These are phyloP conservation scores for Corchorus capsularis DNA, from an alignment of 345 rosid genomes.

Conservation along the genomic window DNA sequence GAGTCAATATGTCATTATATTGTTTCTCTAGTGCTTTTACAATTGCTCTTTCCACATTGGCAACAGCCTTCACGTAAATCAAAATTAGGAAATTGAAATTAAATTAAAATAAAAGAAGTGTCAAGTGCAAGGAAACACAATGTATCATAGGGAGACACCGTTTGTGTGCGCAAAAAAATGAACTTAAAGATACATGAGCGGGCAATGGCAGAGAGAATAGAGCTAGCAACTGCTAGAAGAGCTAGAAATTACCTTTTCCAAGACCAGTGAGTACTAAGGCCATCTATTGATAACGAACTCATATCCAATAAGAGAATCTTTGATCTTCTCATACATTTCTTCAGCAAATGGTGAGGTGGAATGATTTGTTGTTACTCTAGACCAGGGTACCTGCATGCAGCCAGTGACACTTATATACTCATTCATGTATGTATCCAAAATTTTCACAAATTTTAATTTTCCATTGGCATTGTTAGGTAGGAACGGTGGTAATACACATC, in stretches of 20 bases:
- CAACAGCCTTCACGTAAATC: constrained; percentile 56
- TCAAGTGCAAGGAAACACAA: not conserved
- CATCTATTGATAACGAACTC: constrained; percentile 89
- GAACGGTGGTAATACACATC: too few relatives aligned
- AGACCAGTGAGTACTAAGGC: constrained; percentile 85
- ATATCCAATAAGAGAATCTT: constrained; percentile 67
- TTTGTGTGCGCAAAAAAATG: too few relatives aligned
- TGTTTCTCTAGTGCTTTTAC: constrained; percentile 89
- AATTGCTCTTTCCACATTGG: constrained; percentile 80
- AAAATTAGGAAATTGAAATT: constrained; percentile 1
- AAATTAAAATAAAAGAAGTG: not conserved
- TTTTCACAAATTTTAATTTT: not conserved
- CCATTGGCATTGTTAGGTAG: too few relatives aligned
- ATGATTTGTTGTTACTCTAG: constrained; percentile 81
- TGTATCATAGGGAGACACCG: not conserved
- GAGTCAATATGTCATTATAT: constrained; percentile 79
- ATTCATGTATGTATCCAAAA: not conserved
- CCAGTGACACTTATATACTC: constrained; percentile 16
- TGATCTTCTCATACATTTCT: constrained; percentile 86
- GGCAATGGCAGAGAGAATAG: not conserved
- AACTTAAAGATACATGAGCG: too few relatives aligned
- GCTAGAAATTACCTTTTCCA: constrained; percentile 70
- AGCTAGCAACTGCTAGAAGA: not conserved
- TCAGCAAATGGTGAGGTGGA: constrained; percentile 94
- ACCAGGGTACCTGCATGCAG: constrained; percentile 83